These are phyloP conservation scores for Beauveria bassiana DNA, from an alignment of 2,329 filamentous ascomycete species.

Conservation along the genomic window DNA sequence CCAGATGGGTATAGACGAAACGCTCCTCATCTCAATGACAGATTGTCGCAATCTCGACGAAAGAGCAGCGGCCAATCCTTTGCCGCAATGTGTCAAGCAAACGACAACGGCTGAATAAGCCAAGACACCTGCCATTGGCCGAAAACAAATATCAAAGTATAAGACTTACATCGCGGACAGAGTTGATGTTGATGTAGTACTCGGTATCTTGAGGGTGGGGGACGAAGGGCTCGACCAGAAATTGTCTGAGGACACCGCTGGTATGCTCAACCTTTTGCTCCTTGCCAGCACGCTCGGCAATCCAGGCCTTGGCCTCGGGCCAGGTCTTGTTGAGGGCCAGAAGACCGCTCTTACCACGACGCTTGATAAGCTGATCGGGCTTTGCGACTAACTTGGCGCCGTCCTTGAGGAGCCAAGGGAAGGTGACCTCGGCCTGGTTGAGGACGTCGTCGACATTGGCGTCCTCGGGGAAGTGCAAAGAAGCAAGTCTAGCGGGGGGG, in stretches of 20 bases:
- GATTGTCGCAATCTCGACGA: neutral
- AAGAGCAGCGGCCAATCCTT: neutral
- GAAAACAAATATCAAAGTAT: slow-evolving; percentile 14
- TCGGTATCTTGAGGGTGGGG: slow-evolving; percentile 92
- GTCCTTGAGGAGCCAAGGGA: slow-evolving; percentile 83
- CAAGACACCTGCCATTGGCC: slow-evolving; percentile 12
- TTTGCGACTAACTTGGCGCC: slow-evolving; percentile 95
- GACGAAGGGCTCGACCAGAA: slow-evolving; percentile 97
- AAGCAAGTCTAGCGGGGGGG: slow-evolving; percentile 80
- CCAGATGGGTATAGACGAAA: neutral
- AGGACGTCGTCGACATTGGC: slow-evolving; percentile 75
- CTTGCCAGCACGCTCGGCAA: slow-evolving; percentile 88
- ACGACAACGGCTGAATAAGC: neutral
- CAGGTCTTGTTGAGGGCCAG: slow-evolving; percentile 95
- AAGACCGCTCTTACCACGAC: slow-evolving; percentile 96
- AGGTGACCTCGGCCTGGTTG: slow-evolving; percentile 91
- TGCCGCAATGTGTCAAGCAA: neutral
- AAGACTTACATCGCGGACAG: slow-evolving; percentile 89
- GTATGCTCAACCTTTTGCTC: slow-evolving; percentile 87
- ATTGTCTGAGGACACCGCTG: slow-evolving; percentile 81
- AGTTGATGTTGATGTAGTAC: slow-evolving; percentile 99
- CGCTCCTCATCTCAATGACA: neutral
- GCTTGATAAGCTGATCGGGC: slow-evolving; percentile 99
- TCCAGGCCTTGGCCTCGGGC: slow-evolving; percentile 88
- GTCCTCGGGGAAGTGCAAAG: slow-evolving; percentile 87